A percentile compares a stretch with the other conserved stretches of the same genome.
Conservation (phyloP, 2,329 filamentous ascomycete genomes). For the Saccharata proteae region DNA sequence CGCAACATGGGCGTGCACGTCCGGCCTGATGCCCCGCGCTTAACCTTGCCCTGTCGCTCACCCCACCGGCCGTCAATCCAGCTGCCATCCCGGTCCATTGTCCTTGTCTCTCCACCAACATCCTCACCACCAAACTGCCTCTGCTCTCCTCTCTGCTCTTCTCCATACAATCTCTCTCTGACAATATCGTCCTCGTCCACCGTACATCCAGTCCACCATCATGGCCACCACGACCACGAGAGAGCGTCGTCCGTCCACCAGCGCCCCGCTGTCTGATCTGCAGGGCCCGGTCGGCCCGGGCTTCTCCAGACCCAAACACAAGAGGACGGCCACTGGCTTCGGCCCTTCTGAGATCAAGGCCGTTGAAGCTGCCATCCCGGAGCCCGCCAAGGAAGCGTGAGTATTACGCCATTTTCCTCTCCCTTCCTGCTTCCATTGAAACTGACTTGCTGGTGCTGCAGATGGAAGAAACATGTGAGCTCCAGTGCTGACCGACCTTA, state of each 20-base stretch:
- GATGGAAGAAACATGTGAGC: constrained; percentile 50
- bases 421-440: constrained; percentile 3
- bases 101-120: constrained; percentile 5
- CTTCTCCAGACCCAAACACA: constrained; percentile 90
- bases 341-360: constrained; percentile 83
- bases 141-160: background rate
- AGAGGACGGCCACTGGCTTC: constrained; percentile 90
- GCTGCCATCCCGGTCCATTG: constrained; percentile 4
- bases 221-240: constrained; percentile 33
- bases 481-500: constrained; percentile 5
- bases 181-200: background rate
- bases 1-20: constrained; percentile 1
- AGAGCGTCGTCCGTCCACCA: constrained; percentile 69
- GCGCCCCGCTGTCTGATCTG: constrained; percentile 76
- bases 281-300: constrained; percentile 75
- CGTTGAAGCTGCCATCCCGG: constrained; percentile 84
- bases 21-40: constrained; percentile 1
- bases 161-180: background rate
- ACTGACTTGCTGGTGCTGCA: constrained; percentile 15
- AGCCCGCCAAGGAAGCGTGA: constrained; percentile 75
- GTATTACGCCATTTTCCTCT: constrained; percentile 21
- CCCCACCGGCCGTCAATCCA: background rate
- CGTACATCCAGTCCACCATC: constrained; percentile 2
- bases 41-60: background rate
- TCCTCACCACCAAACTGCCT: constrained; percentile 2